Percentiles rank a stretch among this genome's conserved stretches.
These are phyloP conservation scores for Aureobasidium leucospermi DNA, from an alignment of 2,329 filamentous ascomycete species.

Conservation along the genomic window DNA sequence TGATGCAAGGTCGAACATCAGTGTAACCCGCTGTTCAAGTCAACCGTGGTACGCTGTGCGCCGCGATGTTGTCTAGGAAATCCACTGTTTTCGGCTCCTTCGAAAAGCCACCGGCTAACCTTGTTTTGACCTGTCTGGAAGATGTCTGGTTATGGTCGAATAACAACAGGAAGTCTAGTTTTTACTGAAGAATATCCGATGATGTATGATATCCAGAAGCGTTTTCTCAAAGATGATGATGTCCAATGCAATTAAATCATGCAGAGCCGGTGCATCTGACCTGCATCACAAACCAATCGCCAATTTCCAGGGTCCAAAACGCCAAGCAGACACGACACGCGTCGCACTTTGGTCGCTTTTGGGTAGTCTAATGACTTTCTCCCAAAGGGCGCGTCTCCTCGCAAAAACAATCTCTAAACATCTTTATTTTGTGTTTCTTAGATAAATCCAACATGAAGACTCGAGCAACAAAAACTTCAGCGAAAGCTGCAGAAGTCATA, in stretches of 20 bases:
- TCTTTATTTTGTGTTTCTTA: not conserved
- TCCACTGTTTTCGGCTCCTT: not conserved
- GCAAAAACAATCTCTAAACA: not conserved
- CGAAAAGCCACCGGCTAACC: conserved; percentile 1
- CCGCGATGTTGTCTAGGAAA: not conserved
- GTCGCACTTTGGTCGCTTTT: not conserved
- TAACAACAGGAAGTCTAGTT: not conserved
- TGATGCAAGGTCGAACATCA: not conserved
- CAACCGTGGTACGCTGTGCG: conserved; percentile 2
- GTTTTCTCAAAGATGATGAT: not conserved
- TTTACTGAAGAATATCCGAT: not conserved
- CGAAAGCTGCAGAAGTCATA: conserved; percentile 7
- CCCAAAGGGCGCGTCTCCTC: not conserved
- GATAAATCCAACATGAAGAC: conserved; percentile 24
- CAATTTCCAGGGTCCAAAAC: not conserved
- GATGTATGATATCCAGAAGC: not conserved
- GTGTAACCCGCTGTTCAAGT: not conserved
- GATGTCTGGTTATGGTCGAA: not conserved
- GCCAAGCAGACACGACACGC: conserved; percentile 5
- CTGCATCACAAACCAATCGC: not conserved
- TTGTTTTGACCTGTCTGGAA: not conserved
- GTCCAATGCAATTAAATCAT: not conserved
- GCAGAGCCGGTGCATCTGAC: not conserved
- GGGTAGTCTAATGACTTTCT: conserved; percentile 9
- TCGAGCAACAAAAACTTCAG: conserved; percentile 22